Base-by-base conservation (phyloP, 106 monocot genomes). In the Triglochin maritima region DNA sequence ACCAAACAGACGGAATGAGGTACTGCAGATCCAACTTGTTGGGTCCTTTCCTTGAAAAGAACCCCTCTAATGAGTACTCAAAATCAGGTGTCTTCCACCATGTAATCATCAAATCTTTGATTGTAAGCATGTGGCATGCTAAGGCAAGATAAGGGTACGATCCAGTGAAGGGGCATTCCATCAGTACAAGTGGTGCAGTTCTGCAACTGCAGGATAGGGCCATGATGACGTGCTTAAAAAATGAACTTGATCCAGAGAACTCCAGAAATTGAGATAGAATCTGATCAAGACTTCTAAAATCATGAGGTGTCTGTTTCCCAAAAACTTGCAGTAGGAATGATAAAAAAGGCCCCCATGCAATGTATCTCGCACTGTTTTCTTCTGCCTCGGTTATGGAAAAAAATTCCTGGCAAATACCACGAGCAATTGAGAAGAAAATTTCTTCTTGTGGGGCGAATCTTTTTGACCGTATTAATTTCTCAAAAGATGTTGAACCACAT, bases 1-100 rank as follows among this genome's bases (percentile, higher is more conserved):
- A 90, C 94, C 94, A 95, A 71, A 96, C 87, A 63, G 87, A 87
- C 47, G 96, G 96, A 56, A 98, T 80, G 59, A 91, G 69, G 44
- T 65, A 59, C 42, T 91, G 81, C 57, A 98, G 70, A 73, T 98
- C 96, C 75, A 84, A 83, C 79, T 91, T 91, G 81, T 82, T 98
- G 64, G 91, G 88, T 47, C 50, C 66, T 78, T 91, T 98, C 60
- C 70, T 79, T 49, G 96, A 88, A 16, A 98, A 75, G 65, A 98
- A 98, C 0, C 86, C 86, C 75, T 98, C 96, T 44, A 98, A 65
- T 6, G 80, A 80, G 44, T 69, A 82, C 55, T 81, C 78, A 79
- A 88, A 91, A 77, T 88, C 73, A n/a, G 54, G 58, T 53, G 83
- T 80, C 16, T 80, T 81, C 85, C 91, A 98, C 84, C 85, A 98